These are phyloP conservation scores for Hyaloscypha hepaticicola DNA, from an alignment of 495 filamentous ascomycete species.

Conservation along the genomic window DNA sequence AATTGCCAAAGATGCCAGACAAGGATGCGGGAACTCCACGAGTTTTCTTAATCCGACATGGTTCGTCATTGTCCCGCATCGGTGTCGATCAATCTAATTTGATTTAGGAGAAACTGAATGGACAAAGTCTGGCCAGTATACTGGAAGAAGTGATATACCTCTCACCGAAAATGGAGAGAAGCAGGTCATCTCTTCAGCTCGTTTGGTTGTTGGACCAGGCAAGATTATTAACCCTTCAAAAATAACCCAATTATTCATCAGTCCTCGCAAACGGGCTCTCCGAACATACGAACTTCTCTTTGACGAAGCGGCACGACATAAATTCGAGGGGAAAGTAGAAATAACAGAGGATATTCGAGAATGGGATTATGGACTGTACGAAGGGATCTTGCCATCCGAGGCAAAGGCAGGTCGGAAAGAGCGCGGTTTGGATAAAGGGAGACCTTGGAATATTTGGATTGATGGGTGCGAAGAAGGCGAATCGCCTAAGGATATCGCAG, in stretches of 20 bases:
- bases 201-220: slow-evolving; percentile 65
- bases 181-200: slow-evolving; percentile 62
- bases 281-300: slow-evolving; percentile 72
- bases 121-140: slow-evolving; percentile 78
- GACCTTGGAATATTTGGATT: slow-evolving; percentile 63
- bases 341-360: slow-evolving; percentile 65
- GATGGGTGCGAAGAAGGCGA: slow-evolving; percentile 63
- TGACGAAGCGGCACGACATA: slow-evolving; percentile 41
- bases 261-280: slow-evolving; percentile 68
- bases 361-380: slow-evolving; percentile 81
- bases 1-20: slow-evolving; percentile 40
- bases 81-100: background rate
- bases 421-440: slow-evolving; percentile 51
- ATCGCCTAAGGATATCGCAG: slow-evolving; percentile 55
- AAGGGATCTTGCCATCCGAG: slow-evolving; percentile 64
- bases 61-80: slow-evolving; percentile 18
- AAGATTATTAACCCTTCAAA: slow-evolving; percentile 68
- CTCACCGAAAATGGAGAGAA: slow-evolving; percentile 70
- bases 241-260: slow-evolving; percentile 69
- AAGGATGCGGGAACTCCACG: slow-evolving; percentile 57
- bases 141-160: slow-evolving; percentile 68
- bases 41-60: slow-evolving; percentile 78
- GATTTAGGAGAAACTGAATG: slow-evolving; percentile 71
- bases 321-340: slow-evolving; percentile 46
- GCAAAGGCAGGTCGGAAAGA: slow-evolving; percentile 54